Evolutionary conservation across 192 early-diverging fungal species (phyloP), one percentile per base, ranked within the genome.

Genomic region (Backusella luteola): DNA sequence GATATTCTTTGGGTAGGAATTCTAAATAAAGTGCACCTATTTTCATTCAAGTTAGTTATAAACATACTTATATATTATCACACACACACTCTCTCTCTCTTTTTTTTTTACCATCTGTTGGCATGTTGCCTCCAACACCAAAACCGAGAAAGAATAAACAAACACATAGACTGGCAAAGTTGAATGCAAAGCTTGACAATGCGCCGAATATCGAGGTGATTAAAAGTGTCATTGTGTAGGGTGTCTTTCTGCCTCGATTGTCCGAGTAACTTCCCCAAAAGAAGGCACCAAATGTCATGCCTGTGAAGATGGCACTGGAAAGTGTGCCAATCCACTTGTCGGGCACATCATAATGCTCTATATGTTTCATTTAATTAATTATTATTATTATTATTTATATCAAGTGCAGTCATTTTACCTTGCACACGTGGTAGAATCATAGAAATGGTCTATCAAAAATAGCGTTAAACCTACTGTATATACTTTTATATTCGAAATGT

Each of bases 231-330:
- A 87, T 87, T 59, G 87, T 89, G 73, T 94, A 96, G 1, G 94
- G 91, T 38, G 87, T 78, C 53, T 90, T 87, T 34, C 95, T 92
- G 9, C 95, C 95, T 75, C 88, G 83, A 19, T 84, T 77, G 75
- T 96, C 95, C 6, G 90, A 87, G 15, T 91, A 79, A 15, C 84
- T 85, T 7, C 95, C 95, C 95, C 95, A 96, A 71, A 94, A 85
- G 34, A 93, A 85, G 9, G 94, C 92, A 0, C 94, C 95, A 78
- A 94, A 83, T 89, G 93, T 94, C 87, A 94, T 90, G 4, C 95
- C 95, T 35, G 89, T 84, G 46, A 93, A 92, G 68, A 92, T 85
- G 34, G 90, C 84, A 67, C 90, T 94, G 1, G 89, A 91, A 52
- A 93, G 76, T 4, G 89, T 83, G 0, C 94, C 94, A 67, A 93